Conservation (phyloP, 305 asterid species). For the Solanum hybrid region DNA sequence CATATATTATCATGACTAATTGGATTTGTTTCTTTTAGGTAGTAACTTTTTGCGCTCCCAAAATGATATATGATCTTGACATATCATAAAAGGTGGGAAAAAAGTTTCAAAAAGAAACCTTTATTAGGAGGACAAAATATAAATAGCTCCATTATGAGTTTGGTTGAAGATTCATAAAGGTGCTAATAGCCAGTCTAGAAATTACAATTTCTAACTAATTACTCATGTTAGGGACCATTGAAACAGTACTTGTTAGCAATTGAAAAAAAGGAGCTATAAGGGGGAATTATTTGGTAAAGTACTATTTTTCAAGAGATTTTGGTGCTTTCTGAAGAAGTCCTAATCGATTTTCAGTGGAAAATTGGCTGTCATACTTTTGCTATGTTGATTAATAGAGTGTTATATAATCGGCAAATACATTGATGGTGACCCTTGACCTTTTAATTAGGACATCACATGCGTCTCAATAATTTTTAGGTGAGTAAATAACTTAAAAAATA, state of each 20-base stretch:
- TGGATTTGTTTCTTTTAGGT: neutral
- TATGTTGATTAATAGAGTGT: neutral
- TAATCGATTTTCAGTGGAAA: slow-evolving; percentile 1
- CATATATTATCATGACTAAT: neutral
- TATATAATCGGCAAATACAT: neutral
- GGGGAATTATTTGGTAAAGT: neutral
- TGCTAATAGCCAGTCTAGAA: neutral
- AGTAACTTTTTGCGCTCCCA: neutral
- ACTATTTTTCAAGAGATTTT: slow-evolving; percentile 6
- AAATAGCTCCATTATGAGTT: neutral
- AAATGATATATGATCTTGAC: slow-evolving; percentile 3
- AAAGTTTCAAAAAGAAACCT: neutral
- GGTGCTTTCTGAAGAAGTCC: neutral
- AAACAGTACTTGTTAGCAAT: neutral
- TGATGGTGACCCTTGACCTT: neutral
- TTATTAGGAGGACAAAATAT: neutral
- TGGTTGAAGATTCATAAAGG: neutral
- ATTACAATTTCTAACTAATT: neutral
- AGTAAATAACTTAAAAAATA: neutral
- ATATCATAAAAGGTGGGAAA: neutral
- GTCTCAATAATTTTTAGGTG: neutral
- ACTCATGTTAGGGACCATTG: neutral
- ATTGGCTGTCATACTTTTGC: slow-evolving; percentile 3
- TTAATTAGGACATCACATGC: neutral
- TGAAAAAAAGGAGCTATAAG: neutral